Base-by-base conservation (phyloP, 176 grass and related monocot species). In the Echinochloa phyllopogon region DNA sequence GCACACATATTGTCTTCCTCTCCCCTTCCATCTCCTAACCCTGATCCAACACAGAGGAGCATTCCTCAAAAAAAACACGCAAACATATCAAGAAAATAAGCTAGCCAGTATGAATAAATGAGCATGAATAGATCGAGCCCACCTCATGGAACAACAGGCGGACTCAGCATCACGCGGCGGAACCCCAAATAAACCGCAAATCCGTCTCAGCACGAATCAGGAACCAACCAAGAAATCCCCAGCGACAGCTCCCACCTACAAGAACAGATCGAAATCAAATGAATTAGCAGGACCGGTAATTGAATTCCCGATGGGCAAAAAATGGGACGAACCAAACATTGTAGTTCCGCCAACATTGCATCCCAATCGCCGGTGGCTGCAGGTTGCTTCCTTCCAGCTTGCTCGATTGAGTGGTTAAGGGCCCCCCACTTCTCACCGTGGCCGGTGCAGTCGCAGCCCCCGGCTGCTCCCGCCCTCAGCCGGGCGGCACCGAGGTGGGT, bases 21-120 rank as follows among this genome's bases (percentile, higher is more conserved):
- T 79, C 67, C 59, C 87, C 59, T 38, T 87, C 75, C 75, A 87
- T 87, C 50, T 77, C 74, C 57, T 8, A 29, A 39, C 27, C 47
- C 65, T 50, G 50, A 90, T 75, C 80, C 59, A 59, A 69, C 43
- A 68, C 74, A 79, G 75, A 10, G 23, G 48, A 72, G 63, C 80
- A 4, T 29, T 0, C 37, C 6, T 13, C 0, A 39, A 27, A 36
- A 60, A n/a, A 70, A 74, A 49, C 52, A 73, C 56, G 65, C 10
- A 24, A 76, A 63, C 47, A 71, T 82, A 83, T 82, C 72, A 24
- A 21, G 42, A 36, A n/a, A 43, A 44, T 12, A 20, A 59, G 53
- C 58, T 25, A 70, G 78, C 55, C 65, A 11, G 66, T 45, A 21
- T 65, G 65, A 64, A 77, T 21, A 74, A 60, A 82, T 41, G 74